Conservation (phyloP, 78 protist genomes). For the Planoprotostelium fungivorum region DNA sequence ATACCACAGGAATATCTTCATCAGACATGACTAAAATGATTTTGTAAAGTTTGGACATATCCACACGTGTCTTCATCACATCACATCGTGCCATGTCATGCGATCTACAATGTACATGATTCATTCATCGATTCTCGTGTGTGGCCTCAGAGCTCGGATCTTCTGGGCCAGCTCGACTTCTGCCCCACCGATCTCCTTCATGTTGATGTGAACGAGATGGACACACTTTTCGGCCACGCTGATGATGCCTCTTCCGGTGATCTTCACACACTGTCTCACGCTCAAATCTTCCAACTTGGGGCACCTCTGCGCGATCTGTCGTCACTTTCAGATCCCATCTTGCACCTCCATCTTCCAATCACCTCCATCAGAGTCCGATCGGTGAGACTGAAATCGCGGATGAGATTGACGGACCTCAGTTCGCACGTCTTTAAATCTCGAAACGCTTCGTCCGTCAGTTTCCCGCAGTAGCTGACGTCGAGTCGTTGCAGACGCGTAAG, state of each 20-base stretch:
- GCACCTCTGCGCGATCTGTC: neutral
- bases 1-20: neutral
- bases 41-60: too few relatives aligned
- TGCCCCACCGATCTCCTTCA: neutral
- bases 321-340: neutral
- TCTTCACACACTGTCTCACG: neutral
- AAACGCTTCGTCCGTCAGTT: neutral
- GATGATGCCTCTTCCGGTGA: neutral
- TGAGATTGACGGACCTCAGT: neutral
- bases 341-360: neutral
- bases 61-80: too few relatives aligned
- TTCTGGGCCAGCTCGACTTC: neutral
- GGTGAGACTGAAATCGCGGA: neutral
- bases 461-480: neutral
- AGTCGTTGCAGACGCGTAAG: neutral
- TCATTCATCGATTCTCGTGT: neutral
- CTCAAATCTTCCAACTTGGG: neutral
- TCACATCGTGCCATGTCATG: too few relatives aligned
- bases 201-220: neutral
- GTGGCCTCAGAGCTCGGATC: neutral
- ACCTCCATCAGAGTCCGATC: neutral
- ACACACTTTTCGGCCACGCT: neutral
- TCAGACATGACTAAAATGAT: neutral
- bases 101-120: too few relatives aligned
- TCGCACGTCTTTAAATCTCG: neutral